Percentiles rank a stretch among this genome's conserved stretches.
Conservation (phyloP, 768 basidiomycete species). For the Tricholoma saponaceum region DNA sequence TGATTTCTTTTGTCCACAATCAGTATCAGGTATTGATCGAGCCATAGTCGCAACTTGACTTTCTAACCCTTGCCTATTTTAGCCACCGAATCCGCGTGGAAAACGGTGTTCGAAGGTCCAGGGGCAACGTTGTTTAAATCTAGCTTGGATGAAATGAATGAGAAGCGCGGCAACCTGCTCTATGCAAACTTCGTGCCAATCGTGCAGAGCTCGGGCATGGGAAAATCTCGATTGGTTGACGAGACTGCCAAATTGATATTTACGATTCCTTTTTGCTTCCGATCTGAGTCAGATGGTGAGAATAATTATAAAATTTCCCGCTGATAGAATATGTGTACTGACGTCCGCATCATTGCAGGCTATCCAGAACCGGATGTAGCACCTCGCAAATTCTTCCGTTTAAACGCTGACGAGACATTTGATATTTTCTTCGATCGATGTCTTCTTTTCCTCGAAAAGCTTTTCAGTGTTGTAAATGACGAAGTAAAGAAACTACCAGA, state of each 20-base stretch:
- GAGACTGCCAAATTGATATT: neutral
- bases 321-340: neutral
- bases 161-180: neutral
- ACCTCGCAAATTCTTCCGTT: neutral
- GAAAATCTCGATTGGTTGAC: neutral
- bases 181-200: neutral
- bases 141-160: neutral
- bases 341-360: neutral
- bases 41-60: neutral
- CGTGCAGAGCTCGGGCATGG: neutral
- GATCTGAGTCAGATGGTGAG: neutral
- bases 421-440: neutral
- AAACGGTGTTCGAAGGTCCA: neutral
- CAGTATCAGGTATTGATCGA: neutral
- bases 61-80: neutral
- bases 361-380: neutral
- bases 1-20: neutral
- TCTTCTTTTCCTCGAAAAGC: neutral
- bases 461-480: neutral
- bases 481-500: neutral
- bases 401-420: neutral
- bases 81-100: neutral
- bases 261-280: neutral
- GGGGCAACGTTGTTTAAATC: neutral
- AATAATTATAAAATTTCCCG: no score